Conservation (phyloP, 192 early-diverging fungal species). For the Coemansia sp. region DNA sequence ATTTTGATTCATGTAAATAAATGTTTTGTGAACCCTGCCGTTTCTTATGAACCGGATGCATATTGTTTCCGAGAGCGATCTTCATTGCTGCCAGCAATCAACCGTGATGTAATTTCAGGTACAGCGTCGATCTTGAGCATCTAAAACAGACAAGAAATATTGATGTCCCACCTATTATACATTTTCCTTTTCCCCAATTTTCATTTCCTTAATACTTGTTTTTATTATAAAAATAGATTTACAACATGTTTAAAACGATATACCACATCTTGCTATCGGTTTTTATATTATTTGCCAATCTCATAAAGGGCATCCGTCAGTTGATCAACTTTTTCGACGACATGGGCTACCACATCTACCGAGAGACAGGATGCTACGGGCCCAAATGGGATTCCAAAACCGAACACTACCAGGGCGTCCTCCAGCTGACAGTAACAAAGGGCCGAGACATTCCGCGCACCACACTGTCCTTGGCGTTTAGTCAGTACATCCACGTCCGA, state of each 20-base stretch:
- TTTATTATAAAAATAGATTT: background rate
- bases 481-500: slow-evolving; percentile 27
- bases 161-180: too few species aligned
- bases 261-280: slow-evolving; percentile 13
- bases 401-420: background rate
- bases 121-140: too few species aligned
- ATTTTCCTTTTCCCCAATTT: too few species aligned
- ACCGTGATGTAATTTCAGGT: too few species aligned
- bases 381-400: slow-evolving; percentile 7
- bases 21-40: background rate
- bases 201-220: background rate
- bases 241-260: slow-evolving; percentile 22
- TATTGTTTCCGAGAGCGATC: too few species aligned
- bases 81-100: too few species aligned
- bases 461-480: background rate
- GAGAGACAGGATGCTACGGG: slow-evolving; percentile 19
- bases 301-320: slow-evolving; percentile 17
- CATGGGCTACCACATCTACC: slow-evolving; percentile 16
- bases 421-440: slow-evolving; percentile 23
- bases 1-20: background rate
- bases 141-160: too few species aligned
- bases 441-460: slow-evolving; percentile 23
- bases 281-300: slow-evolving; percentile 8
- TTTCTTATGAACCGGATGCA: too few species aligned
- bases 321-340: slow-evolving; percentile 29